Evolutionary conservation across 192 early-diverging fungal genomes (phyloP).

Genomic region (Powellomyces hirtus): DNA sequence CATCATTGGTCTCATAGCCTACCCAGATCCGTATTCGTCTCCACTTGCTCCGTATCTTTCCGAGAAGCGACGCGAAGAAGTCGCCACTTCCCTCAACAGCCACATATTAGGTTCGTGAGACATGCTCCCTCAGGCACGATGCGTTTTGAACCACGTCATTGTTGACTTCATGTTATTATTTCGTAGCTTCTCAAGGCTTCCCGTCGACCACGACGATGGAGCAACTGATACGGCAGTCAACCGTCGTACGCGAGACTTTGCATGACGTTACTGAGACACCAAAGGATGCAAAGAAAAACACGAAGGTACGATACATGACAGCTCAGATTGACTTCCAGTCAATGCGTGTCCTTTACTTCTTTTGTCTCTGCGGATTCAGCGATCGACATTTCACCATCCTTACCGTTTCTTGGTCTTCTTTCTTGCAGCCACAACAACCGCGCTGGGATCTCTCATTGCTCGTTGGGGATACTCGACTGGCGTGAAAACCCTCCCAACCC

Average conservation of each 20-base stretch:
- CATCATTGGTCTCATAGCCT: conserved; percentile 60
- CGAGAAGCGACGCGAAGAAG: conserved; percentile 53
- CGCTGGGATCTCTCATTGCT: conserved; percentile 3
- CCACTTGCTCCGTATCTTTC: conserved; percentile 52
- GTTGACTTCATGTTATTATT: conserved; percentile 2
- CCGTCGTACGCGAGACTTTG: conserved; percentile 52
- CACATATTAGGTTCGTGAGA: conserved; percentile 56
- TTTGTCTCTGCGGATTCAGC: neutral
- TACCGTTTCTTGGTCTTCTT: neutral
- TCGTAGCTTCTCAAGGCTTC: conserved; percentile 43
- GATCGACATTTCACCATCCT: neutral
- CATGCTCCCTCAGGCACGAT: neutral
- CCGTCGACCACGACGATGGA: conserved; percentile 47
- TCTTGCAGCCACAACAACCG: neutral
- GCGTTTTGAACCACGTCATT: neutral
- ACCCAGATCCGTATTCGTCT: conserved; percentile 54
- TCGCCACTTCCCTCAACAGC: conserved; percentile 62
- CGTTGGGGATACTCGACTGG: too few species aligned
- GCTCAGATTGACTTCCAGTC: too few species aligned
- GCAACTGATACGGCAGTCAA: conserved; percentile 57
- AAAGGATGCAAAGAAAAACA: conserved; percentile 35
- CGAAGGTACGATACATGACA: conserved; percentile 15
- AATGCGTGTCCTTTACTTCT: too few species aligned
- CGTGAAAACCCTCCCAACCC: too few species aligned
- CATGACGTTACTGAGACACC: conserved; percentile 24